Percentiles rank a stretch among this genome's conserved stretches.
These are phyloP conservation scores for Mucor mucedo DNA, from an alignment of 371 early-diverging fungal species.

Conservation along the genomic window DNA sequence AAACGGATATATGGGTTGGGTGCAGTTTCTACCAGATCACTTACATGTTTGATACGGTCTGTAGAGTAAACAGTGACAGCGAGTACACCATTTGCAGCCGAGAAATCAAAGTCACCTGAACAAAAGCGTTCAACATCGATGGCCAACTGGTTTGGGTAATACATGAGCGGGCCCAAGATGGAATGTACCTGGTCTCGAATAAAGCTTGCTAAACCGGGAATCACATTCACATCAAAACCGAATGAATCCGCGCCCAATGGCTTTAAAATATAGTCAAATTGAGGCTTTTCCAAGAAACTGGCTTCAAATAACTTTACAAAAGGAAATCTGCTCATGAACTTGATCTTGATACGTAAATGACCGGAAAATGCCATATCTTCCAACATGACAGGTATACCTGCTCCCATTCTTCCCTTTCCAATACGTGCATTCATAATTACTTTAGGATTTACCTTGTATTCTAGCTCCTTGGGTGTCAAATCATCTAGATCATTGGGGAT, in stretches of 20 bases:
- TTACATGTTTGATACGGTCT: constrained; percentile 72
- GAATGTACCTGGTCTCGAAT: constrained; percentile 81
- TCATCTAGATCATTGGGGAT: constrained; percentile 80
- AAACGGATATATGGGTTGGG: constrained; percentile 86
- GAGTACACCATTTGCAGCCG: constrained; percentile 84
- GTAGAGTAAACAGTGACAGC: constrained; percentile 80
- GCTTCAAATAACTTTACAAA: constrained; percentile 90
- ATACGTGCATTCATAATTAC: constrained; percentile 89
- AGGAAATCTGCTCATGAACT: constrained; percentile 86
- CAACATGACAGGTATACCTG: constrained; percentile 92
- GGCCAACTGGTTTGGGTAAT: constrained; percentile 81
- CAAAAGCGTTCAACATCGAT: constrained; percentile 85
- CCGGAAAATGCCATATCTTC: constrained; percentile 93
- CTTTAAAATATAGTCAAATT: constrained; percentile 92
- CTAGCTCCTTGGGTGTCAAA: constrained; percentile 67
- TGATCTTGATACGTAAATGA: constrained; percentile 80
- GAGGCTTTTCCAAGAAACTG: constrained; percentile 88
- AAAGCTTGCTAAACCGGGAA: constrained; percentile 83
- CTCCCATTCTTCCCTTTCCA: constrained; percentile 89
- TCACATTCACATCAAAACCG: constrained; percentile 83
- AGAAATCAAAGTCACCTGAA: constrained; percentile 64
- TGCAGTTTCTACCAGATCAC: constrained; percentile 54
- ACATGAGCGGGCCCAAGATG: constrained; percentile 81
- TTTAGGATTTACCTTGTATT: constrained; percentile 84
- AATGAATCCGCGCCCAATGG: constrained; percentile 91